phyloP scores from a whole-genome alignment of 2,329 filamentous ascomycete genomes.

The Beauveria sp. region DNA sequence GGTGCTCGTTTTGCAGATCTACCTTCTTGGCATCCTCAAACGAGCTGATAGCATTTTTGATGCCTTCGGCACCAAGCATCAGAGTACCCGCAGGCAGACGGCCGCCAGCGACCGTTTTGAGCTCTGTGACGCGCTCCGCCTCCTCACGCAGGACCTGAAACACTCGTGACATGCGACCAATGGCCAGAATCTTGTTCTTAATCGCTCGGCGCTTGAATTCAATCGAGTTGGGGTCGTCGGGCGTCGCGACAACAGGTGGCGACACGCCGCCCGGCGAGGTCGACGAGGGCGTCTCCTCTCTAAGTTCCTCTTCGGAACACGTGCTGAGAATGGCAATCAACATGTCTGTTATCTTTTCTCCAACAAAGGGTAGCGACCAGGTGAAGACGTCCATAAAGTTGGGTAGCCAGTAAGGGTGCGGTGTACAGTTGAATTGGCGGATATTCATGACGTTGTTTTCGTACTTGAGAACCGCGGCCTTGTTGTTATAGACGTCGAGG shows the following conservation, averaged over 20 bases:
- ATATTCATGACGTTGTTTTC: constrained; percentile 99
- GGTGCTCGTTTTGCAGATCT: constrained; percentile 89
- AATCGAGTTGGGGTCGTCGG: constrained; percentile 66
- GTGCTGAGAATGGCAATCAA: constrained; percentile 97
- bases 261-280: constrained; percentile 64
- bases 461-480: constrained; percentile 96
- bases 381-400: constrained; percentile 99
- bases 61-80: constrained; percentile 96
- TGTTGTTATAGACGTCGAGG: constrained; percentile 99
- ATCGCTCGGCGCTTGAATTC: constrained; percentile 94
- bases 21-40: constrained; percentile 98
- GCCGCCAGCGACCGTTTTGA: constrained; percentile 93
- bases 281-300: constrained; percentile 72
- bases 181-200: constrained; percentile 99
- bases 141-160: constrained; percentile 98
- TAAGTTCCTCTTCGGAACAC: constrained; percentile 97
- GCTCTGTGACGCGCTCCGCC: constrained; percentile 90
- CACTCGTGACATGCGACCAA: constrained; percentile 89
- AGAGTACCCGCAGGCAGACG: constrained; percentile 89
- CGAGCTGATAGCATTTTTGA: constrained; percentile 94
- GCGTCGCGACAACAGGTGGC: constrained; percentile 48
- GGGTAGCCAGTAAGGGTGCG: constrained; percentile 97
- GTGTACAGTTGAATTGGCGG: constrained; percentile 98
- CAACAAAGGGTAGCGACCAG: constrained; percentile 98
- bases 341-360: constrained; percentile 99